These are phyloP conservation scores for Cercospora zeae-maydis DNA, from an alignment of 2,329 filamentous ascomycete species.

Conservation along the genomic window DNA sequence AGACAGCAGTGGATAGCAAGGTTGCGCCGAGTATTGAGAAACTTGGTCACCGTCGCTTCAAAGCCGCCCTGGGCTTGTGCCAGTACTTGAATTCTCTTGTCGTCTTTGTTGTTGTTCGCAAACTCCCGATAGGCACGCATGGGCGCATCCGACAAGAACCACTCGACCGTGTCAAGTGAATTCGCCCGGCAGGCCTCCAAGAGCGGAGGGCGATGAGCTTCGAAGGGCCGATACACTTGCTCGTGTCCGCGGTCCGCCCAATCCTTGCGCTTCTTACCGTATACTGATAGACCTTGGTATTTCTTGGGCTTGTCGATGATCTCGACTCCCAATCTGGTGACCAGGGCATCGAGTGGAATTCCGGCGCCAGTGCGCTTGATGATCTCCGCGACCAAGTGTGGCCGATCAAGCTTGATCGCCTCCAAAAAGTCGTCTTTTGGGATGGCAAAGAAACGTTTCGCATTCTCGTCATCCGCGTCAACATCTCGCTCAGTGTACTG, in stretches of 20 bases:
- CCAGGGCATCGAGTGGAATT: slow-evolving; percentile 64
- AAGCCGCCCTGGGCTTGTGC: slow-evolving; percentile 59
- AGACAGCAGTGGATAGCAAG: slow-evolving; percentile 62
- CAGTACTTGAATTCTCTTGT: slow-evolving; percentile 61
- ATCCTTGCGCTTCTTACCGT: slow-evolving; percentile 68
- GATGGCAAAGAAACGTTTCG: slow-evolving; percentile 27
- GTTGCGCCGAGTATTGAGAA: slow-evolving; percentile 60
- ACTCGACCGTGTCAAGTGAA: slow-evolving; percentile 67
- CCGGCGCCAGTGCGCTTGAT: slow-evolving; percentile 66
- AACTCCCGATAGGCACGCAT: slow-evolving; percentile 67
- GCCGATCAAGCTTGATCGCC: slow-evolving; percentile 49
- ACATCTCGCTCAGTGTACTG: slow-evolving; percentile 40
- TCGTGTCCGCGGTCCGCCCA: slow-evolving; percentile 65
- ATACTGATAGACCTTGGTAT: slow-evolving; percentile 74
- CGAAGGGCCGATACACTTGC: slow-evolving; percentile 15
- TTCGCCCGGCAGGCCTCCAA: slow-evolving; percentile 56
- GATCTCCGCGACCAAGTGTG: slow-evolving; percentile 58
- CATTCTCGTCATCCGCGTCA: slow-evolving; percentile 16
- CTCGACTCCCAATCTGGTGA: slow-evolving; percentile 62
- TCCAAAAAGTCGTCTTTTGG: slow-evolving; percentile 35
- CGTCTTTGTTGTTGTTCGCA: slow-evolving; percentile 57
- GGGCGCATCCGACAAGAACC: slow-evolving; percentile 71
- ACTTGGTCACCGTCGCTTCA: slow-evolving; percentile 59
- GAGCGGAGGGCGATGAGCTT: slow-evolving; percentile 53
- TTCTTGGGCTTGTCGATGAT: slow-evolving; percentile 60